These are phyloP conservation scores for Heliosperma pusillum DNA, from an alignment of 148 eudicot species.

Conservation along the genomic window DNA sequence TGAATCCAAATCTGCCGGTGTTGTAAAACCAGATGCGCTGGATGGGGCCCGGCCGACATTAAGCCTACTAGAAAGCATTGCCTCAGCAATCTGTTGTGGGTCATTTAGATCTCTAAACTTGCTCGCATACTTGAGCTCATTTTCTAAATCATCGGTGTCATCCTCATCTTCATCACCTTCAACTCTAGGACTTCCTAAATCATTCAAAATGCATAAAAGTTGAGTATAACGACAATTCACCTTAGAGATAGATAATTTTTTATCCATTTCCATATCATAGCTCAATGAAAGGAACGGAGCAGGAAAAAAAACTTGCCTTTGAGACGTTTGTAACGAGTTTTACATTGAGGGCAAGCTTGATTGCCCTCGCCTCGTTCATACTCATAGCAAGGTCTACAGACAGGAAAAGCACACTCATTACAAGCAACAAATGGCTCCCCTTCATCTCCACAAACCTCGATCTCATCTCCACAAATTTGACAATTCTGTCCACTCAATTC, in stretches of 20 bases:
- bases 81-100: conserved; percentile 41
- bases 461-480: no score
- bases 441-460: neutral
- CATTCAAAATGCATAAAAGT: neutral
- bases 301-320: neutral
- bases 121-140: conserved; percentile 51
- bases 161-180: conserved; percentile 98
- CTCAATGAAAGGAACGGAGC: neutral
- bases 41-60: conserved; percentile 39
- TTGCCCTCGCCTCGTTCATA: no score
- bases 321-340: no score
- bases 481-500: conserved; percentile 53
- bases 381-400: no score
- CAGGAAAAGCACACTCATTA: no score
- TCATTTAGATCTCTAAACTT: conserved; percentile 25
- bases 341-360: no score
- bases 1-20: conserved; percentile 51
- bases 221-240: conserved; percentile 5
- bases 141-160: conserved; percentile 68
- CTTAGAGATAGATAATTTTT: neutral
- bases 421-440: conserved; percentile 33
- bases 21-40: conserved; percentile 42
- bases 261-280: neutral
- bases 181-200: conserved; percentile 69
- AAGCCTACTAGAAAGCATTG: conserved; percentile 31